phyloP scores from a whole-genome alignment of 768 basidiomycete genomes.

The Kondoa malvinella region DNA sequence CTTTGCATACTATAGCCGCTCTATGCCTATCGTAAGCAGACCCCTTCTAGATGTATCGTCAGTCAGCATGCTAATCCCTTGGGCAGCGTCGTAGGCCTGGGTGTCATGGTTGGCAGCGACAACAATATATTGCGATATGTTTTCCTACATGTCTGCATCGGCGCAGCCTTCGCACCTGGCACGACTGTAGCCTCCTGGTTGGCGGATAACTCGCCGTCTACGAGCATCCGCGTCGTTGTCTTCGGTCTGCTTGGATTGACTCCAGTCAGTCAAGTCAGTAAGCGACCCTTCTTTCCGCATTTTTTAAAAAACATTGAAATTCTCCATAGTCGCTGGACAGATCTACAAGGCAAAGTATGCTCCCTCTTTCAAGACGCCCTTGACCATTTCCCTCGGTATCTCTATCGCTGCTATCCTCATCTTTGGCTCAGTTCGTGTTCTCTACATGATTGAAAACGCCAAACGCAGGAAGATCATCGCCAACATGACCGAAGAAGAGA shows the following conservation, averaged over 20 bases:
- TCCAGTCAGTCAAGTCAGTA: not conserved
- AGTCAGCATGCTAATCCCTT: not conserved
- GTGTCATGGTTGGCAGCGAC: slow-evolving; percentile 23
- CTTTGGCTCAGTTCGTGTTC: slow-evolving; percentile 4
- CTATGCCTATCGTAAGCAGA: slow-evolving; percentile 14
- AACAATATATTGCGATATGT: slow-evolving; percentile 29
- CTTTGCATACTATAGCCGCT: slow-evolving; percentile 26
- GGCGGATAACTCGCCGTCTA: slow-evolving; percentile 13
- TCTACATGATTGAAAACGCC: slow-evolving; percentile 9
- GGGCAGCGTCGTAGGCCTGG: slow-evolving; percentile 26
- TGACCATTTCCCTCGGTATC: not conserved
- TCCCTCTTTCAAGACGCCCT: slow-evolving; percentile 8
- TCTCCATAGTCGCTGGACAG: slow-evolving; percentile 7
- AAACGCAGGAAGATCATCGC: slow-evolving; percentile 7
- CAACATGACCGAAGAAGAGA: slow-evolving; percentile 11
- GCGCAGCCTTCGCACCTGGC: slow-evolving; percentile 29
- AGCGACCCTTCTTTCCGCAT: not conserved
- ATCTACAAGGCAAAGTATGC: slow-evolving; percentile 15
- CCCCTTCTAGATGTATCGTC: not conserved
- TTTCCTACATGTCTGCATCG: slow-evolving; percentile 32
- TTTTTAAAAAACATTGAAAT: not conserved
- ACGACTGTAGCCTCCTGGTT: slow-evolving; percentile 30
- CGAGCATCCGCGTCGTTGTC: not conserved
- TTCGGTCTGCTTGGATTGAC: not conserved
- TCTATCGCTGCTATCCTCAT: slow-evolving; percentile 11